Conservation (phyloP, 805 yeast genomes). For the Candida oleophila region DNA sequence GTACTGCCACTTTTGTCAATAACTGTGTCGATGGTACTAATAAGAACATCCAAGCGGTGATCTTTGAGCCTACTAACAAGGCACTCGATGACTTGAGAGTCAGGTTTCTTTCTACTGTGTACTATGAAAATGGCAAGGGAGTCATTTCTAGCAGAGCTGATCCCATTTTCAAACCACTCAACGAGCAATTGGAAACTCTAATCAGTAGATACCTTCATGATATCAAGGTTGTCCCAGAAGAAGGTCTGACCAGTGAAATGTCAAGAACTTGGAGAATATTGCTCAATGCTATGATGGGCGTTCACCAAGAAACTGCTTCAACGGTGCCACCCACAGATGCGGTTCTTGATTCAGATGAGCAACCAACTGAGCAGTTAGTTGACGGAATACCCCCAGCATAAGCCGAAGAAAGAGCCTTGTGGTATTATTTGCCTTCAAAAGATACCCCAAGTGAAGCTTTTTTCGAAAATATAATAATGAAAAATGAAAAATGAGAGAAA, state of each 20-base stretch:
- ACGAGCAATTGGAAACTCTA: slow-evolving; percentile 47
- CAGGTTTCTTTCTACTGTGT: slow-evolving; percentile 48
- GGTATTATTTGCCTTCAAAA: no score
- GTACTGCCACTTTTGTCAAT: slow-evolving; percentile 34
- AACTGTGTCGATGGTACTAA: slow-evolving; percentile 5
- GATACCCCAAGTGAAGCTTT: no score
- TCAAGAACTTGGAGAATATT: slow-evolving; percentile 48
- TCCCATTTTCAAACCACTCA: slow-evolving; percentile 62
- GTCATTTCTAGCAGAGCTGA: slow-evolving; percentile 61
- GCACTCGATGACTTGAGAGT: slow-evolving; percentile 49
- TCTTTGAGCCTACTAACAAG: slow-evolving; percentile 49
- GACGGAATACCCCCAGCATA: no score
- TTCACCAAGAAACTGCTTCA: not conserved
- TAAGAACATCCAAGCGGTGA: slow-evolving; percentile 11
- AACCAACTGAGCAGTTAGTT: not conserved
- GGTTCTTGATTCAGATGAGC: no score
- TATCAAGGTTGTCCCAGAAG: slow-evolving; percentile 38
- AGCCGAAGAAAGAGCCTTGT: no score
- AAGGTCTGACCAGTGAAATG: slow-evolving; percentile 54
- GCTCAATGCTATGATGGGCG: slow-evolving; percentile 35
- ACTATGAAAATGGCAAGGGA: slow-evolving; percentile 63
- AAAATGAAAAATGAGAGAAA: slow-evolving; percentile 3
- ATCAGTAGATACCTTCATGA: slow-evolving; percentile 46
- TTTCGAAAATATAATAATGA: not conserved
- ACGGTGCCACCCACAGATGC: no score